Conservation (phyloP, 2,329 filamentous ascomycete species). For the Byssothecium circinans region DNA sequence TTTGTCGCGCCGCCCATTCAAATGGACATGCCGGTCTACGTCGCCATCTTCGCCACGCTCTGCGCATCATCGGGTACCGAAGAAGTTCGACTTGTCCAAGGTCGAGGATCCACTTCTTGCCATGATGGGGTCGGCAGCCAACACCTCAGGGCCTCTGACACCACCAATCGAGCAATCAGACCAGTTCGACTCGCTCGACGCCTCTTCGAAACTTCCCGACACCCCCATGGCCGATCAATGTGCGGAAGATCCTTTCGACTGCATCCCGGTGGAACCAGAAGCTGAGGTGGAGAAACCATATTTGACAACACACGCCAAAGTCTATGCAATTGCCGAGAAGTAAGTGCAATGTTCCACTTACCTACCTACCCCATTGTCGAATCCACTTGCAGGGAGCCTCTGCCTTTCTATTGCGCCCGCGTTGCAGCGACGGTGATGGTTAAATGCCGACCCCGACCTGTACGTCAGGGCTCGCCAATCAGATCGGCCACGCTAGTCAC, state of each 20-base stretch:
- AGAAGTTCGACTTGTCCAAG: conserved; percentile 36
- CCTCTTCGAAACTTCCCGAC: conserved; percentile 33
- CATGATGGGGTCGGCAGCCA: conserved; percentile 26
- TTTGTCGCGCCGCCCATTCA: conserved; percentile 33
- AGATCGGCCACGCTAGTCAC: conserved; percentile 12
- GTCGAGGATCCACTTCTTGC: conserved; percentile 45
- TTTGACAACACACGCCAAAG: conserved; percentile 50
- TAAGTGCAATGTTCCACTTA: conserved; percentile 29
- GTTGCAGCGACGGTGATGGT: conserved; percentile 26
- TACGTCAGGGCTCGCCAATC: conserved; percentile 36
- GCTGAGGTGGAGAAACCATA: conserved; percentile 45
- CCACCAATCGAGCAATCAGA: conserved; percentile 27
- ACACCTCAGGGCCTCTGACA: conserved; percentile 25
- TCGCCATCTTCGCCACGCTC: conserved; percentile 24
- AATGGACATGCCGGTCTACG: conserved; percentile 25
- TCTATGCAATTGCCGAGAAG: conserved; percentile 56
- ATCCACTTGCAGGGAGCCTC: conserved; percentile 10
- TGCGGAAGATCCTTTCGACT: conserved; percentile 34
- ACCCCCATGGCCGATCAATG: conserved; percentile 39
- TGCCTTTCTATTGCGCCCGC: conserved; percentile 13
- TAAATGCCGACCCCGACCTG: conserved; percentile 32
- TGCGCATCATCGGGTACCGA: conserved; percentile 15
- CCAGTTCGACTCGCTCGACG: conserved; percentile 23
- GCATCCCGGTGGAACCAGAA: conserved; percentile 33
- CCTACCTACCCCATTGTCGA: conserved; percentile 9